phyloP scores from a whole-genome alignment of 169 alveolate species.

The Eimeria necatrix region DNA sequence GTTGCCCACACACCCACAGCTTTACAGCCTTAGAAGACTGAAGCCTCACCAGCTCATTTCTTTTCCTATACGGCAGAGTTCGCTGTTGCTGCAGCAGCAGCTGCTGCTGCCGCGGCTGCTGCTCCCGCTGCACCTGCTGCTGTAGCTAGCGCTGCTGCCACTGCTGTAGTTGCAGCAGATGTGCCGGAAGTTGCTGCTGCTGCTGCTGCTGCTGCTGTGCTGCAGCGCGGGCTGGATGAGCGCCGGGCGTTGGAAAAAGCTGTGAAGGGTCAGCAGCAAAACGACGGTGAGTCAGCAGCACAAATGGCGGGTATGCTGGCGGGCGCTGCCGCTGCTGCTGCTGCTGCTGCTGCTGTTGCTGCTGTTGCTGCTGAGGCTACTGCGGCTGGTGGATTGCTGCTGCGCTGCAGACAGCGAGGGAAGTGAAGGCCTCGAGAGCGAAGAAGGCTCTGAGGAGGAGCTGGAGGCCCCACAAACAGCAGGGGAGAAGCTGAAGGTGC shows the following conservation, averaged over 20 bases:
- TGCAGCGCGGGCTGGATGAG: slow-evolving; percentile 48
- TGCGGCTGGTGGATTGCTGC: neutral
- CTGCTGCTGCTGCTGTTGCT: neutral
- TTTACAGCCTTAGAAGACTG: neutral
- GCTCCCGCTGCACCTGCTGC: slow-evolving; percentile 12
- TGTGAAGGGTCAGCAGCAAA: slow-evolving; percentile 47
- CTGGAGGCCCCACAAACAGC: neutral
- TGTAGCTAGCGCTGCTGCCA: neutral
- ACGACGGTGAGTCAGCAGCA: neutral
- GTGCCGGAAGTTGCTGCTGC: neutral
- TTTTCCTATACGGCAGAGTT: neutral
- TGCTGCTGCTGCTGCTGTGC: slow-evolving; percentile 39
- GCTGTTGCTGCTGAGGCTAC: neutral
- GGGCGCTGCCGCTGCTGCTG: neutral
- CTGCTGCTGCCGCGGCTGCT: neutral
- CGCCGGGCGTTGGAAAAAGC: slow-evolving; percentile 18
- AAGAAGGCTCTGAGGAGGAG: neutral
- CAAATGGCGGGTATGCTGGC: no score
- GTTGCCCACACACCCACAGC: neutral
- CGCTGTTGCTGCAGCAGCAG: neutral
- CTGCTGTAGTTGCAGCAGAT: neutral
- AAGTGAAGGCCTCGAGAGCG: neutral
- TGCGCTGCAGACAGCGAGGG: slow-evolving; percentile 12
- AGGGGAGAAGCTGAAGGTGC: neutral
- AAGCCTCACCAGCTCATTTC: neutral